A percentile compares a stretch with the other conserved stretches of the same genome.
These are phyloP conservation scores for Ogataea dorogensis DNA, from an alignment of 805 yeast genomes.

Conservation along the genomic window DNA sequence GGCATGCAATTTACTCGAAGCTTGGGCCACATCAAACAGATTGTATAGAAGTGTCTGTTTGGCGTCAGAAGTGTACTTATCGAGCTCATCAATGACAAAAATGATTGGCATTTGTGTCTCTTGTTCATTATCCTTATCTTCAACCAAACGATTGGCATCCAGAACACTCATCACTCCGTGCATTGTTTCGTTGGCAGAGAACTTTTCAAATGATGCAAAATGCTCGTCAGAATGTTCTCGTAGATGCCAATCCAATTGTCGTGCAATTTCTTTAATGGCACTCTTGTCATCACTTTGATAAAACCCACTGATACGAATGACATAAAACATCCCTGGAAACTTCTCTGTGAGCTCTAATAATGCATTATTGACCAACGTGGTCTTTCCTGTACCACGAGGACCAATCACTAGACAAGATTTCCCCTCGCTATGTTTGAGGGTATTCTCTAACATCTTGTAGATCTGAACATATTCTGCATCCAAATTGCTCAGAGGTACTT, in stretches of 20 bases:
- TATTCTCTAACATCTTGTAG: constrained; percentile 56
- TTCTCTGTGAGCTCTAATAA: constrained; percentile 41
- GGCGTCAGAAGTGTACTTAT: constrained; percentile 64
- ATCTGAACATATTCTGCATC: constrained; percentile 49
- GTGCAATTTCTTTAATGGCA: constrained; percentile 84
- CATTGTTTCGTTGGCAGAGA: constrained; percentile 52
- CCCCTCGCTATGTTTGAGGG: constrained; percentile 68
- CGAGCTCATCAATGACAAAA: constrained; percentile 83
- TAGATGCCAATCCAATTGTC: constrained; percentile 61
- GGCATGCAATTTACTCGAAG: constrained; percentile 44
- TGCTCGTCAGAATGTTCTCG: constrained; percentile 14
- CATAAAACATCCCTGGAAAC: constrained; percentile 54
- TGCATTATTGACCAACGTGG: constrained; percentile 59
- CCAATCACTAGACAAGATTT: constrained; percentile 82
- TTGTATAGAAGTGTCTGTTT: constrained; percentile 87
- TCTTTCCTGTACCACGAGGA: constrained; percentile 76
- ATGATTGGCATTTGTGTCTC: constrained; percentile 54
- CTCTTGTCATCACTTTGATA: constrained; percentile 70
- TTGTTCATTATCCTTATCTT: constrained; percentile 15
- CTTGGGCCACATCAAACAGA: constrained; percentile 81
- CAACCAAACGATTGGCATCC: constrained; percentile 36
- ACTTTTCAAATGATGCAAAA: constrained; percentile 16
- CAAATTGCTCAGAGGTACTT: constrained; percentile 33
- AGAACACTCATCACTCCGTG: constrained; percentile 53
- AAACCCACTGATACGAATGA: constrained; percentile 65